Evolutionary conservation across 169 alveolate genomes (phyloP).

Genomic region (Perkinsus olseni): DNA sequence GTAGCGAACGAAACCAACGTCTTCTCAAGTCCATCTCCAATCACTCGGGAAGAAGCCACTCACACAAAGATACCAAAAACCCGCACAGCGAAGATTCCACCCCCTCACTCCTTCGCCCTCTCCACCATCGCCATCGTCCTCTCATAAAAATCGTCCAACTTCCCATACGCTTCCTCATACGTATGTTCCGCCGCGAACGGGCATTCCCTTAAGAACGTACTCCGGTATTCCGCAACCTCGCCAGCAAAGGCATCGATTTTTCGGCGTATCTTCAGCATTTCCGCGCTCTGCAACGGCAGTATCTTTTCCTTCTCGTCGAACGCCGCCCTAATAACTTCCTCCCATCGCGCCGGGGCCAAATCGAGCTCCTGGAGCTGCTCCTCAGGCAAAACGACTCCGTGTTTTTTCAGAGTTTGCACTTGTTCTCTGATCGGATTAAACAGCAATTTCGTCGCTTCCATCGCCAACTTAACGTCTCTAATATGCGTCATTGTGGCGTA

Average conservation of each 20-base stretch:
- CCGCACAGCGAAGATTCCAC: too few relatives aligned
- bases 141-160: slow-evolving; percentile 9
- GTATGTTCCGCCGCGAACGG: slow-evolving; percentile 22
- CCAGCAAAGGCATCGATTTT: slow-evolving; percentile 57
- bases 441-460: slow-evolving; percentile 54
- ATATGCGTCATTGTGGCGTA: slow-evolving; percentile 77
- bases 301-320: slow-evolving; percentile 72
- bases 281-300: slow-evolving; percentile 62
- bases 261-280: slow-evolving; percentile 63
- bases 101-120: not conserved
- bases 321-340: slow-evolving; percentile 72
- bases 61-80: too few relatives aligned
- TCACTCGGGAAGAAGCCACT: too few relatives aligned
- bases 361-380: slow-evolving; percentile 71
- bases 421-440: slow-evolving; percentile 66
- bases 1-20: too few relatives aligned
- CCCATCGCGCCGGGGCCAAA: slow-evolving; percentile 68
- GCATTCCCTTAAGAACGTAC: not conserved
- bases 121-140: not conserved
- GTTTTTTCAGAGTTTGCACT: slow-evolving; percentile 60
- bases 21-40: too few relatives aligned
- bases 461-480: slow-evolving; percentile 74
- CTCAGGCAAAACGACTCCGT: slow-evolving; percentile 68
- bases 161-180: slow-evolving; percentile 15
- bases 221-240: slow-evolving; percentile 38